Percentiles rank a stretch among this genome's conserved stretches.
Conservation (phyloP, 139 green algal genomes). For the Tetraselmis chui region DNA sequence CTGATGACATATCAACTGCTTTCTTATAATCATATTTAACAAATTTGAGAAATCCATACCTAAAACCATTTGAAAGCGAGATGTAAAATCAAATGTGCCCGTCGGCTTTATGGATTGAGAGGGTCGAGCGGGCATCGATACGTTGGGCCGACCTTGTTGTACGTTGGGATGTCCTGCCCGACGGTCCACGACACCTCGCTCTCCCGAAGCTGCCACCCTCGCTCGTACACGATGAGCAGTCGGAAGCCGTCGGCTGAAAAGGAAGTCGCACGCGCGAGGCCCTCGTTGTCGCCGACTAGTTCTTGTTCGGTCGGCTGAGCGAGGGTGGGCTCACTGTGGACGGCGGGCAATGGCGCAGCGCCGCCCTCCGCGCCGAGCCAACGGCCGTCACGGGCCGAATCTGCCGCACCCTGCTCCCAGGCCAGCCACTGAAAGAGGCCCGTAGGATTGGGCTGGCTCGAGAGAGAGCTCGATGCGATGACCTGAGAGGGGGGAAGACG, state of each 20-base stretch:
- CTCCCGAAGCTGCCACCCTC: neutral
- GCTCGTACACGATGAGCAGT: neutral
- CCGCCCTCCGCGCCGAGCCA: neutral
- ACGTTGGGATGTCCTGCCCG: neutral
- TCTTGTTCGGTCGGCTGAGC: no score
- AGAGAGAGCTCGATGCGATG: neutral
- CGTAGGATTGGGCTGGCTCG: neutral
- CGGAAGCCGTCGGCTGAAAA: neutral
- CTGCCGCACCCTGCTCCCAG: neutral
- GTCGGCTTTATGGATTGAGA: no score
- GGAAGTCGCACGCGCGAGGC: neutral
- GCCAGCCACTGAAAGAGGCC: neutral
- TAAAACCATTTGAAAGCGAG: no score
- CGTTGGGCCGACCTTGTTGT: neutral
- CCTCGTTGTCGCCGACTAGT: neutral
- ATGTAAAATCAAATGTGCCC: no score
- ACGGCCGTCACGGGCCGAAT: neutral
- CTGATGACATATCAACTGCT: no score
- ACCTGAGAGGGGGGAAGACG: no score
- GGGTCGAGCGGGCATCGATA: no score
- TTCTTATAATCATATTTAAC: no score
- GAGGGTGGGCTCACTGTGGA: neutral
- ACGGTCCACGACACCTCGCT: neutral
- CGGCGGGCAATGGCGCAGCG: neutral
- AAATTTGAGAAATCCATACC: no score